Conservation (phyloP, 352 stramenopile genomes). For the Phytophthora tentaculata region DNA sequence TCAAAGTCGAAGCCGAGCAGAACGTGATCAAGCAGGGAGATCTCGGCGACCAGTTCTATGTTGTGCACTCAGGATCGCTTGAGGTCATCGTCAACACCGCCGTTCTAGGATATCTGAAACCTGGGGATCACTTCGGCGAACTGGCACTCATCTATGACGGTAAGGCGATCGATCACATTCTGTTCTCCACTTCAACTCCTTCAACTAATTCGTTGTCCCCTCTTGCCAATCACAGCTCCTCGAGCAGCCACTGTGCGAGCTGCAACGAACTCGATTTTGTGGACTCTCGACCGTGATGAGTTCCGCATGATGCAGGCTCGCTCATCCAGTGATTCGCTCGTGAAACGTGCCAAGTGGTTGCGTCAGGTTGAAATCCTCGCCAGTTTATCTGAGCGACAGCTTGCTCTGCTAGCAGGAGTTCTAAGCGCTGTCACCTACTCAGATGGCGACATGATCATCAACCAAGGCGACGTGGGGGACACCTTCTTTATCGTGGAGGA, state of each 20-base stretch:
- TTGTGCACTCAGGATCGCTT: conserved; percentile 65
- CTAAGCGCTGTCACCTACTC: conserved; percentile 69
- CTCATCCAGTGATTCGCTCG: conserved; percentile 78
- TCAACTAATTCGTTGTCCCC: conserved; percentile 1
- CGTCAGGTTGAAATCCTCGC: conserved; percentile 76
- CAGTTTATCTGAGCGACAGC: conserved; percentile 67
- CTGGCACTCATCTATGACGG: conserved; percentile 90
- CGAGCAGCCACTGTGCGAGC: conserved; percentile 92
- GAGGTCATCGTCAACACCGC: conserved; percentile 75
- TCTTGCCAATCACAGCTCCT: conserved; percentile 53
- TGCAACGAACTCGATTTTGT: conserved; percentile 87
- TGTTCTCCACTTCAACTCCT: not conserved
- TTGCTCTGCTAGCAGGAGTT: conserved; percentile 69
- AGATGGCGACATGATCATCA: conserved; percentile 81
- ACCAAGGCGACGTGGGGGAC: conserved; percentile 80
- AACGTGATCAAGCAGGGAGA: conserved; percentile 94
- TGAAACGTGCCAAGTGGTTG: conserved; percentile 76
- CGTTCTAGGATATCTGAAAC: conserved; percentile 58
- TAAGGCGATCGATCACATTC: conserved; percentile 21
- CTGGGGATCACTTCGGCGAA: conserved; percentile 89
- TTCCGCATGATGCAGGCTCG: conserved; percentile 84
- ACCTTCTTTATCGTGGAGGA: conserved; percentile 87
- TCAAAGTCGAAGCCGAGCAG: conserved; percentile 68
- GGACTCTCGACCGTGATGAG: conserved; percentile 89
- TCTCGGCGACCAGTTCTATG: conserved; percentile 94